These are phyloP conservation scores for Cryptosporidium tyzzeri DNA, from an alignment of 169 alveolate genomes.

Conservation along the genomic window DNA sequence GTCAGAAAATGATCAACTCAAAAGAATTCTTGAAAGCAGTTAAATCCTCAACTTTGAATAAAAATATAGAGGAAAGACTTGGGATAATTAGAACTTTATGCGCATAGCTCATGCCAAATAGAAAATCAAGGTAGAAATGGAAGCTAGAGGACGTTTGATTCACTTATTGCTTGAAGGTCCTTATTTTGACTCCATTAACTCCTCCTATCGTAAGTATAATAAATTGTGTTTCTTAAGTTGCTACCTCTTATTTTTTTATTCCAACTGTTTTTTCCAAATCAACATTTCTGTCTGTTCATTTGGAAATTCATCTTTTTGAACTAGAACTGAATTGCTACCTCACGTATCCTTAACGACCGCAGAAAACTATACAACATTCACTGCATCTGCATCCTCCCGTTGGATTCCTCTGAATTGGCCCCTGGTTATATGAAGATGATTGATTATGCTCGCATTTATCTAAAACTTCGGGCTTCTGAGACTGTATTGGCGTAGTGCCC, in stretches of 20 bases:
- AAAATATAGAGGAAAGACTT: neutral
- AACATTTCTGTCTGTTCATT: too few relatives aligned
- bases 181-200: neutral
- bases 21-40: neutral
- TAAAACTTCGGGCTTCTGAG: neutral
- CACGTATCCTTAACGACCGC: neutral
- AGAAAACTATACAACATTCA: slow-evolving; percentile 5
- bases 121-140: neutral
- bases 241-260: too few relatives aligned
- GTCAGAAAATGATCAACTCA: slow-evolving; percentile 17
- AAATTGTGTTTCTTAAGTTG: too few relatives aligned
- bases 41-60: neutral
- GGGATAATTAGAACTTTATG: neutral
- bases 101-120: neutral
- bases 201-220: neutral
- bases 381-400: slow-evolving; percentile 14
- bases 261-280: neutral
- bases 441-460: neutral
- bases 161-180: neutral
- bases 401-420: neutral
- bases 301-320: neutral
- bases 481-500: neutral
- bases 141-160: neutral
- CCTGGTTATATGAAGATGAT: neutral
- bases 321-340: neutral